Evolutionary conservation across 2,329 filamentous ascomycete genomes (phyloP), one percentile per base, ranked within the genome.

Genomic region (Diaporthe citriasiana): DNA sequence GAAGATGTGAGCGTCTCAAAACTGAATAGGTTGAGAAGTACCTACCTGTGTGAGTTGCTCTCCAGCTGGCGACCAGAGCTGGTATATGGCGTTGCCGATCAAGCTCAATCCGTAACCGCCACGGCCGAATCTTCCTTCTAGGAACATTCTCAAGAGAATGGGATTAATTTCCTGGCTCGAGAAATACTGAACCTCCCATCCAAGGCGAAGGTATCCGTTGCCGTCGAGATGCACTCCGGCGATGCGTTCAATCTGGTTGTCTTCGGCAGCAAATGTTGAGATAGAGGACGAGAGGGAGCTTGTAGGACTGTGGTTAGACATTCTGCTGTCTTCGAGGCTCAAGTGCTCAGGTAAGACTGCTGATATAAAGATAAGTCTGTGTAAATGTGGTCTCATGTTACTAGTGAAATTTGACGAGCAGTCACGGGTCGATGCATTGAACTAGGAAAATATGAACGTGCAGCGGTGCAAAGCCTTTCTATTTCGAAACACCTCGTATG

Each of bases 41-140:
- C 4, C 10, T 56, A 56, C 50, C 66, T 45, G 38, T 3, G 38
- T 25, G 19, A 56, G 51, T n/a, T 8, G 1, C 0, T 22, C 17
- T 45, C 15, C 8, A 15, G 40, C 2, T 2, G 66, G 50, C 3
- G 66, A 17, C 66, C 51, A 70, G 3, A 70, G 35, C 7, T 70
- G 66, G 19, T 56, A 45, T 17, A 51, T 56, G 10, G 22, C 17
- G 8, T 42, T 3, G 7, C 66, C 50, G 38, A 70, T 40, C 50
- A 70, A 30, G 66, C 50, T 56, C 50, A 70, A 25, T 30, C 30
- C 66, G 10, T 70, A 56, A 22, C 66, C 51, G 3, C 27, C 33
- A 6, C 22, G 7, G 13, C 25, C 19, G 2, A 56, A 70, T 0
- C 50, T 7, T 9, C 33, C 66, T 4, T 56, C n/a, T 9, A 70